Percentiles rank a stretch among this genome's conserved stretches.
Evolutionary conservation across 2,329 filamentous ascomycete genomes (phyloP).

Genomic region (Xylaria sp.): DNA sequence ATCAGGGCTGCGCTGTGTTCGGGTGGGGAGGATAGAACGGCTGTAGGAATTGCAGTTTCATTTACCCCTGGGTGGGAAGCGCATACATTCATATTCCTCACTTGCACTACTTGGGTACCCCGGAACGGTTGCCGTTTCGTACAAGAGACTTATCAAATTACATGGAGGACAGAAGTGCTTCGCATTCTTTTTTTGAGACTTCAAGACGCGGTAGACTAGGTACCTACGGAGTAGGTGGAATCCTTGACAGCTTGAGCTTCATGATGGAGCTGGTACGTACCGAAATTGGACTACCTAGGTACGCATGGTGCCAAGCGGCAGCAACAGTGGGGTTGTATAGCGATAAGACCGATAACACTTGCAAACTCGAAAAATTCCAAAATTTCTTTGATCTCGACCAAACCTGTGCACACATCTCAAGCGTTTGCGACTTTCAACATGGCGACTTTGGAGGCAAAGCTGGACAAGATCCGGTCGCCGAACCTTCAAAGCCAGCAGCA

Average conservation of each 20-base stretch:
- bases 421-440: constrained; percentile 41
- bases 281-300: neutral
- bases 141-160: neutral
- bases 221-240: neutral
- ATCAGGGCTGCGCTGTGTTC: neutral
- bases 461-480: constrained; percentile 96
- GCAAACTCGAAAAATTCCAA: constrained; percentile 33
- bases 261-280: neutral
- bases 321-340: constrained; percentile 30
- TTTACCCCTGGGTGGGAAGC: neutral
- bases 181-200: neutral
- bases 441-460: constrained; percentile 76
- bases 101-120: neutral
- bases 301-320: constrained; percentile 11
- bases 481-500: constrained; percentile 95
- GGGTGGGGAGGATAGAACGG: neutral
- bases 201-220: neutral
- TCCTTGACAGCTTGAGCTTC: too few species aligned
- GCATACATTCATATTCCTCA: neutral
- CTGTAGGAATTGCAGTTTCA: neutral
- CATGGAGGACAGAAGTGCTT: neutral
- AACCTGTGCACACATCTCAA: constrained; percentile 14
- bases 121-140: neutral
- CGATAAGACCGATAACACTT: constrained; percentile 36
- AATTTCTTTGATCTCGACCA: constrained; percentile 21